Percentiles rank a stretch among this genome's conserved stretches.
Evolutionary conservation across 2,329 filamentous ascomycete genomes (phyloP).

Genomic region (Talaromyces sp.): DNA sequence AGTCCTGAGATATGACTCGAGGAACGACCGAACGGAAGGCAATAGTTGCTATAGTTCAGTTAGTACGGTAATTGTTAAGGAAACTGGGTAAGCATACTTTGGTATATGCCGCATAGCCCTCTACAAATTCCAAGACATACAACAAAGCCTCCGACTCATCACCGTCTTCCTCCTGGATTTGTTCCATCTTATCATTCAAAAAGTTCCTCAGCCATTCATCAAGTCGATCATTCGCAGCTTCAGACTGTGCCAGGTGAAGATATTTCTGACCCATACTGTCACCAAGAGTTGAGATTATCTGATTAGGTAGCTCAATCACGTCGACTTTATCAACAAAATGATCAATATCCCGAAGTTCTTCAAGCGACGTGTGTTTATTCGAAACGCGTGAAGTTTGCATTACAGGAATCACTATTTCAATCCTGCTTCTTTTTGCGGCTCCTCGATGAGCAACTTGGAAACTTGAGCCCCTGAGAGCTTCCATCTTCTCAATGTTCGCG

Average conservation of each 20-base stretch:
- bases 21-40: conserved; percentile 34
- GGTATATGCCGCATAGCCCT: conserved; percentile 39
- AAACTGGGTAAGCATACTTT: conserved; percentile 33
- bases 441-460: conserved; percentile 67
- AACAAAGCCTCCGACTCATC: conserved; percentile 40
- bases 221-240: conserved; percentile 46
- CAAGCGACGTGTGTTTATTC: conserved; percentile 62
- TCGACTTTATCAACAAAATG: conserved; percentile 74
- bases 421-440: conserved; percentile 53
- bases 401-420: conserved; percentile 61
- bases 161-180: conserved; percentile 49
- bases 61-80: neutral
- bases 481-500: conserved; percentile 48
- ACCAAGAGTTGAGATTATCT: conserved; percentile 74
- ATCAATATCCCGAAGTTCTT: conserved; percentile 74
- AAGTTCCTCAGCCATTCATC: conserved; percentile 46
- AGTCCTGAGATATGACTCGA: conserved; percentile 55
- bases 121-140: conserved; percentile 38
- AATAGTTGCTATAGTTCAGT: conserved; percentile 34
- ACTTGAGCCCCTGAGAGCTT: conserved; percentile 50
- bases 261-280: conserved; percentile 79
- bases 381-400: conserved; percentile 75
- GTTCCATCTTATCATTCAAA: conserved; percentile 41
- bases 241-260: conserved; percentile 66
- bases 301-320: conserved; percentile 77